Evolutionary conservation across 1,284 basidiomycete species (phyloP).

Genomic region (Mycosarcoma maydis): DNA sequence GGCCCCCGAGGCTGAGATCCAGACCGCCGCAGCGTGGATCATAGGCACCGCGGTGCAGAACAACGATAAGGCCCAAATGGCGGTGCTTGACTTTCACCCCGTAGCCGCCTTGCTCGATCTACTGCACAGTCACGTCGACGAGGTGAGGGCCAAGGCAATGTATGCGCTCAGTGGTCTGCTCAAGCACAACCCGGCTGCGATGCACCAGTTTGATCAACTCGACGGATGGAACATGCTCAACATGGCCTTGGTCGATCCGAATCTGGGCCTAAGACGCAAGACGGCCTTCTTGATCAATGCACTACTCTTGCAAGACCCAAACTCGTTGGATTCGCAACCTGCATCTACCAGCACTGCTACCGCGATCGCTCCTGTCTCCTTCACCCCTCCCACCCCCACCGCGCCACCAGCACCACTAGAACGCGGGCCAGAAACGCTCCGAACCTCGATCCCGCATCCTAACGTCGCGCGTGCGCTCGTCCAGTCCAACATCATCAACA

Average conservation of each 20-base stretch:
- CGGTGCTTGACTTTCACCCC: conserved; percentile 75
- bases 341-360: conserved; percentile 65
- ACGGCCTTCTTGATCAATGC: conserved; percentile 83
- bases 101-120: conserved; percentile 70
- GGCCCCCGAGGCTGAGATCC: conserved; percentile 73
- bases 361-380: conserved; percentile 14
- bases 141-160: conserved; percentile 76
- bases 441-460: conserved; percentile 48
- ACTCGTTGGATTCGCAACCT: conserved; percentile 66
- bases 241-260: conserved; percentile 77
- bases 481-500: conserved; percentile 51
- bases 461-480: conserved; percentile 59
- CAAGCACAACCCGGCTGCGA: conserved; percentile 81
- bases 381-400: conserved; percentile 1
- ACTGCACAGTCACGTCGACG: conserved; percentile 71
- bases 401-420: conserved; percentile 54
- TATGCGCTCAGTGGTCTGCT: conserved; percentile 86
- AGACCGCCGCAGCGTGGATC: conserved; percentile 85
- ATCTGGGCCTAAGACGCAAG: conserved; percentile 82
- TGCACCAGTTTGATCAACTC: conserved; percentile 72
- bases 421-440: conserved; percentile 60
- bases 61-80: conserved; percentile 84
- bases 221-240: conserved; percentile 79
- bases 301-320: conserved; percentile 74
- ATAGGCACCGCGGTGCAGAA: conserved; percentile 94